Base-by-base conservation (phyloP, 805 yeast genomes). In the Vanderwaltozyma yarrowii region DNA sequence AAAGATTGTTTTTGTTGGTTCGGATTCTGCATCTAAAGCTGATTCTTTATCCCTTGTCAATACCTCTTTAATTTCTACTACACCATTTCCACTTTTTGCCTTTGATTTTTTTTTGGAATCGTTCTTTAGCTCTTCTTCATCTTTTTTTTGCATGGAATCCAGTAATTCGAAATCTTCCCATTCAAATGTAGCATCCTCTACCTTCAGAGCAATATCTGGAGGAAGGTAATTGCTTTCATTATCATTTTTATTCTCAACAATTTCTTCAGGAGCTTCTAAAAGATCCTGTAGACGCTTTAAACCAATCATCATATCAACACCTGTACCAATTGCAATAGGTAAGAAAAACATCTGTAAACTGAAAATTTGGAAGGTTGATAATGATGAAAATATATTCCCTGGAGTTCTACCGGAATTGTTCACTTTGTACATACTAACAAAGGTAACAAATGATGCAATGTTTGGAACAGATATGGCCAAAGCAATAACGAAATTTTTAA, bases 221-320 rank as follows among this genome's bases (percentile, higher is more conserved):
- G 43, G 55, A 11, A 52, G 37, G 19, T 40, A 40, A 12, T 49
- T 36, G 8, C 41, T 44, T 15, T 40, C 47, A 21, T 48, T 52
- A 12, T 32, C 33, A 17, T 14, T 8, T 5, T 46, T 29, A 7
- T 46, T 39, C 12, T 49, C 50, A 30, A 51, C 47, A 21, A 50
- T 55, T 8, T 18, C 21, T 35, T 68, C 65, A n/a, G 67, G 65
- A 13, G 73, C 58, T 45, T 73, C 64, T 48, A 82, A 58, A 45
- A 68, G 66, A 32, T 64, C 69, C 32, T 75, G 72, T 15, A 76
- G 67, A 63, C 89, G 70, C 14, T 62, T 66, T 24, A 80, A 49
- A 17, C 80, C 85, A 39, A 78, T 62, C 32, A 69, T 61, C n/a
- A 81, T 85, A 62, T 82, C 89, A 7, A 80, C 69, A 38, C 76